Conservation (phyloP, 2,329 filamentous ascomycete genomes). For the Cryphonectria nitschkei region DNA sequence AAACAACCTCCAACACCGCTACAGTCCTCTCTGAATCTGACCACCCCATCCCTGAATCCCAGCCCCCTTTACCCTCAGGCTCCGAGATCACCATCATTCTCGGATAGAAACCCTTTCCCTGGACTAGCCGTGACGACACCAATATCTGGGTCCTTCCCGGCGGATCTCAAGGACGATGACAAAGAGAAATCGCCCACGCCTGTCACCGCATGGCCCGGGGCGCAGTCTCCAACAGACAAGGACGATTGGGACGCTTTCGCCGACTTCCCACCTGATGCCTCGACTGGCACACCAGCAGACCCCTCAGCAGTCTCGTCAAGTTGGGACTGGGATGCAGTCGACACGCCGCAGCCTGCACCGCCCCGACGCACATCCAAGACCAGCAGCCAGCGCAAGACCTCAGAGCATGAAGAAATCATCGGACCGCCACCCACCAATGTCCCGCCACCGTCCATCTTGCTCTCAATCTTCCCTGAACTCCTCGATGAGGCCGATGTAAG, state of each 20-base stretch:
- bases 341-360: conserved; percentile 34
- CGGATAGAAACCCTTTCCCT: conserved; percentile 54
- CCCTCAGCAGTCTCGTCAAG: conserved; percentile 33
- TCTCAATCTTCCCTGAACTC: conserved; percentile 75
- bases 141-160: conserved; percentile 35
- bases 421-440: conserved; percentile 77
- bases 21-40: conserved; percentile 38
- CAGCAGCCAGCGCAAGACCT: conserved; percentile 28
- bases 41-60: conserved; percentile 31
- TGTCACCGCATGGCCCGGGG: conserved; percentile 30
- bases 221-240: conserved; percentile 35
- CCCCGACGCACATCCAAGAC: conserved; percentile 27
- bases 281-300: conserved; percentile 27
- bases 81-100: conserved; percentile 52
- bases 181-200: conserved; percentile 38
- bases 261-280: conserved; percentile 41
- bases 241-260: conserved; percentile 59
- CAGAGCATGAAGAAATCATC: conserved; percentile 34
- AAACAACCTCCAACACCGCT: conserved; percentile 37
- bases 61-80: conserved; percentile 47
- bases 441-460: conserved; percentile 81
- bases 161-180: conserved; percentile 37
- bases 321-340: conserved; percentile 57
- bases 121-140: conserved; percentile 49
- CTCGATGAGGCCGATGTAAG: conserved; percentile 67